Evolutionary conservation across 148 eudicot genomes (phyloP), one percentile per base, ranked within the genome.

Genomic region (Vaccinium corymbosum): DNA sequence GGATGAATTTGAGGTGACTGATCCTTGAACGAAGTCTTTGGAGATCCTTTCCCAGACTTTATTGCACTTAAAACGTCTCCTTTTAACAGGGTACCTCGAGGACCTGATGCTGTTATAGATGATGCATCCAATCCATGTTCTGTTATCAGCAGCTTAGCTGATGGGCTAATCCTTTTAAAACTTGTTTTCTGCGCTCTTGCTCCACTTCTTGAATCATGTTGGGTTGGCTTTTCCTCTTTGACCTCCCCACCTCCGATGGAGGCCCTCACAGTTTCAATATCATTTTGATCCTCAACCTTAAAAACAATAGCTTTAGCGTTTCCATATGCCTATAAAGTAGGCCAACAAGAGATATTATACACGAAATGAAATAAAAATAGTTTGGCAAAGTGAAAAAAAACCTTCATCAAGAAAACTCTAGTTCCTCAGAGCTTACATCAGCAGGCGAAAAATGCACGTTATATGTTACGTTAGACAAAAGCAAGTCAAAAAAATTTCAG

Each of bases 51-150:
- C 27, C 95, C 95, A 61, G 97, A 91, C 84, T 94, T 93, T 81
- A 96, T 87, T 80, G 97, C 97, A 73, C 87, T 90, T 86, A 96
- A 91, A 90, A 96, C 98, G 84, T 96, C 99, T 27, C 98, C 97
- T 86, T 96, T 96, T 50, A 94, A 79, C 84, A 96, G 83, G 82
- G 99, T 96, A 79, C 98, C 98, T 88, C 91, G 97, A 66, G 99
- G 97, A 88, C 99, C 99, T 82, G 99, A 91, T 88, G 98, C 91
- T 51, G 22, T 81, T 85, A 96, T 87, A n/a, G 89, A 90, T 78
- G 98, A 94, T 56, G 90, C 88, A 92, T 93, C 95, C 85, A 96
- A 84, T 61, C 95, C 92, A 81, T 91, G 93, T 88, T 92, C 94
- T 25, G 87, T 80, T 72, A 96, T 90, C 73, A 96, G 92, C 86